Evolutionary conservation across 2,329 filamentous ascomycete species (phyloP), one percentile per base, ranked within the genome.

Genomic region (Cercospora citrullina): DNA sequence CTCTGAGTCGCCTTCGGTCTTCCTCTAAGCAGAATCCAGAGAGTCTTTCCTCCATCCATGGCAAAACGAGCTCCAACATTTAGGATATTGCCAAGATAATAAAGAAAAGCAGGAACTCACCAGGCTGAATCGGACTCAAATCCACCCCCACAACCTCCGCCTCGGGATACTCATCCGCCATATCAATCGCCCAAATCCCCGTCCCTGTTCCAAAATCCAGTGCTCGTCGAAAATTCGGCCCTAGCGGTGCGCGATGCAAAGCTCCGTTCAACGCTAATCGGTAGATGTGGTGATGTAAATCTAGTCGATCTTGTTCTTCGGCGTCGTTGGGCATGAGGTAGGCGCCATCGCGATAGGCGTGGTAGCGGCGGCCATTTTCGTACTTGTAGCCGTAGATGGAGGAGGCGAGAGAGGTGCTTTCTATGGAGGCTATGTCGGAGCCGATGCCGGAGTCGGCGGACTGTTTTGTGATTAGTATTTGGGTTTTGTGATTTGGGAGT

Each of bases 131-230:
- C 31, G 74, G 73, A n/a, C 63, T 68, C 10, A 76, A 67, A 60
- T 76, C 74, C 21, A 71, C 69, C 31, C 74, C 74, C 23, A 75
- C 33, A 26, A 77, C 68, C 30, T 72, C 59, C 6, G 71, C 63
- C 4, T 67, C 59, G 2, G 74, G 72, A 51, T 72, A 69, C 26
- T 72, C 61, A 58, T 76, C 75, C 33, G 72, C 74, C 16, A 75
- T 79, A 55, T 83, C 79, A 60, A 76, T 75, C 2, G 72, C 72
- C 75, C 75, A 76, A 64, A 76, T 76, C 21, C 73, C 74, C 7
- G 74, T 75, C 6, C 74, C 74, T 1, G 68, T 70, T 4, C 70
- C 70, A 16, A 71, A 59, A 48, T 71, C 69, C 36, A 71, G 58
- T 1, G 65, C 65, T 10, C 64, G 42, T 30, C 60, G 60, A 14